A percentile compares a stretch with the other conserved stretches of the same genome.
phyloP scores from a whole-genome alignment of 2,329 filamentous ascomycete genomes.

The Beauveria bassiana region DNA sequence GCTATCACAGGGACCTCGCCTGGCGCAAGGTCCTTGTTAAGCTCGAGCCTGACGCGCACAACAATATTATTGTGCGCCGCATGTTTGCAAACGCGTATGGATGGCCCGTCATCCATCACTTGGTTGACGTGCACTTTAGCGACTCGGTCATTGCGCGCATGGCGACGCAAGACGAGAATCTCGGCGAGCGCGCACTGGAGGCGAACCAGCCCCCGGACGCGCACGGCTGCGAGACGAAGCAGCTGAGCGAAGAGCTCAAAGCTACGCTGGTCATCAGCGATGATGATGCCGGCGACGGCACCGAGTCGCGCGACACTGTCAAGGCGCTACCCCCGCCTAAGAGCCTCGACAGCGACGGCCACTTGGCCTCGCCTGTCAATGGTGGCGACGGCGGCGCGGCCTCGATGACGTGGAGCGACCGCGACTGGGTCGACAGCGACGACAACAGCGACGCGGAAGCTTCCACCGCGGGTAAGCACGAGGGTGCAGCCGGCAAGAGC shows the following conservation, averaged over 20 bases:
- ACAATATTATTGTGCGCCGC: conserved; percentile 93
- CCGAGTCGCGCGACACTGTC: conserved; percentile 36
- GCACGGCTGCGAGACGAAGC: conserved; percentile 58
- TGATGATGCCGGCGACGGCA: background rate
- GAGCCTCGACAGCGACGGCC: background rate
- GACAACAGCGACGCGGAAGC: conserved; percentile 28
- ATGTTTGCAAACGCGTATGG: conserved; percentile 97
- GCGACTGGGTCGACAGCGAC: conserved; percentile 52
- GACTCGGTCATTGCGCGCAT: conserved; percentile 56
- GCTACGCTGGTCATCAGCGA: background rate
- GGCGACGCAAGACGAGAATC: conserved; percentile 58
- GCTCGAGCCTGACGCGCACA: conserved; percentile 93
- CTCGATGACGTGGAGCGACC: conserved; percentile 58
- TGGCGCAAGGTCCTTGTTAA: conserved; percentile 97
- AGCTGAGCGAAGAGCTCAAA: conserved; percentile 6
- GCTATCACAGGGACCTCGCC: conserved; percentile 82
- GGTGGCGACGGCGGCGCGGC: background rate
- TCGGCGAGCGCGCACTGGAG: conserved; percentile 61
- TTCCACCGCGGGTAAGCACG: background rate
- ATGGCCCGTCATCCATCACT: conserved; percentile 92
- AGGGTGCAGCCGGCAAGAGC: background rate
- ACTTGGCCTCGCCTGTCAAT: conserved; percentile 12
- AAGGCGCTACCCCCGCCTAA: conserved; percentile 34
- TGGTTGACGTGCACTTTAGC: conserved; percentile 90
- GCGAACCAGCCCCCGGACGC: conserved; percentile 47